Base-by-base conservation (phyloP, 2,329 filamentous ascomycete species). In the Trichoderma sp. region DNA sequence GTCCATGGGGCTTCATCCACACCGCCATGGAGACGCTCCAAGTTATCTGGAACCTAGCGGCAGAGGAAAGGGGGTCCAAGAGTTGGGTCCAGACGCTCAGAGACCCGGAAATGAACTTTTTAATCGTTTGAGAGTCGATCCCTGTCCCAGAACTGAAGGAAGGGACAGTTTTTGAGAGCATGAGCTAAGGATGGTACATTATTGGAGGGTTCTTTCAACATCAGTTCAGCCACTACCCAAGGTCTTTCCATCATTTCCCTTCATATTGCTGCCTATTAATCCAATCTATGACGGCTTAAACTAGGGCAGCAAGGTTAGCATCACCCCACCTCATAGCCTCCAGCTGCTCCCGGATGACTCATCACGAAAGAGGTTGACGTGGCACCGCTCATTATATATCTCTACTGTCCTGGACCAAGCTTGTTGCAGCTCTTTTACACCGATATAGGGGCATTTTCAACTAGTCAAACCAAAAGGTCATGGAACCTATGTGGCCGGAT, bases 1-100 rank as follows among this genome's bases (percentile, higher is more conserved):
- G 79, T 56, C 82, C 83, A 0, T 86, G 84, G 82, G 83, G 83
- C 0, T 86, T 85, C 66, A 75, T 85, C 4, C 79, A 82, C 61
- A 83, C 82, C 1, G 82, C 82, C 5, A 79, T 82, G 71, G 80
- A 83, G 54, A 81, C 80, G n/a, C 72, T 86, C 51, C 76, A 80
- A 55, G 74, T 79, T 5, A 78, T 85, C 0, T 85, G 83, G 83
- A 74, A 71, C 11, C 70, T 79, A 21, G 81, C 83, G 6, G 77
- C 76, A 1, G 73, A 77, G 8, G 75, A 73, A 0, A 72, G 72
- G 26, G 71, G 68, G 0, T 73, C 73, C 13, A 76, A 71, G 61
- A 81, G 79, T 51, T 85, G 83, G 83, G 75, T 85, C 2, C 79
- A 82, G 69, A 79, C 79, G n/a, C 70, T 85, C 49, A 82, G 80